phyloP scores from a whole-genome alignment of 2,329 filamentous ascomycete species.

The Sclerotiophoma versabilis region DNA sequence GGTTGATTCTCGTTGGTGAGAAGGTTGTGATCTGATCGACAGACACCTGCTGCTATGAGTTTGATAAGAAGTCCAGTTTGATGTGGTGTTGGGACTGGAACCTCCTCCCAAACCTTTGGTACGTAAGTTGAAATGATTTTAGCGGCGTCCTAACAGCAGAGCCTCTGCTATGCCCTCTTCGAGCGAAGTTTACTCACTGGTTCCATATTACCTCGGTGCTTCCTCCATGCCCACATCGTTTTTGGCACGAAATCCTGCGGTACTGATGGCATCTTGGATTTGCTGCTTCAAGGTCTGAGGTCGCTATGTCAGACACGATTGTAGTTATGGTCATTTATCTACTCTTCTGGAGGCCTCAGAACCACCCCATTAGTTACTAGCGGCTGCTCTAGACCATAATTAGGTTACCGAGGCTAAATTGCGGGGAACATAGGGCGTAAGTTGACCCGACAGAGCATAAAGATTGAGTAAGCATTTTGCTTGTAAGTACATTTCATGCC shows the following conservation, averaged over 20 bases:
- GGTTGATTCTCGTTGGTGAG: constrained; percentile 32
- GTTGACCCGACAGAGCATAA: background rate
- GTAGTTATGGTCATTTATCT: background rate
- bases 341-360: background rate
- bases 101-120: constrained; percentile 25
- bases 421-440: background rate
- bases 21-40: constrained; percentile 31
- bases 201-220: constrained; percentile 30
- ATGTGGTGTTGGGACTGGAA: constrained; percentile 18
- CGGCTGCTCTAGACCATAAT: background rate
- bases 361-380: background rate
- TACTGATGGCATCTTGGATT: background rate
- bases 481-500: background rate
- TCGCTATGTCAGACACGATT: background rate
- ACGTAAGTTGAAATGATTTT: background rate
- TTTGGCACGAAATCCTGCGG: constrained; percentile 7
- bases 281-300: background rate
- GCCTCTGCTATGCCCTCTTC: background rate
- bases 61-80: constrained; percentile 25
- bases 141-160: background rate
- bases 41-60: constrained; percentile 29
- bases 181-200: too few species aligned
- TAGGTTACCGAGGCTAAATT: background rate
- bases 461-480: too few species aligned
- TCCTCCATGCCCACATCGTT: constrained; percentile 32